phyloP scores from a whole-genome alignment of 257 asterid species.

The Jacaranda copaia region DNA sequence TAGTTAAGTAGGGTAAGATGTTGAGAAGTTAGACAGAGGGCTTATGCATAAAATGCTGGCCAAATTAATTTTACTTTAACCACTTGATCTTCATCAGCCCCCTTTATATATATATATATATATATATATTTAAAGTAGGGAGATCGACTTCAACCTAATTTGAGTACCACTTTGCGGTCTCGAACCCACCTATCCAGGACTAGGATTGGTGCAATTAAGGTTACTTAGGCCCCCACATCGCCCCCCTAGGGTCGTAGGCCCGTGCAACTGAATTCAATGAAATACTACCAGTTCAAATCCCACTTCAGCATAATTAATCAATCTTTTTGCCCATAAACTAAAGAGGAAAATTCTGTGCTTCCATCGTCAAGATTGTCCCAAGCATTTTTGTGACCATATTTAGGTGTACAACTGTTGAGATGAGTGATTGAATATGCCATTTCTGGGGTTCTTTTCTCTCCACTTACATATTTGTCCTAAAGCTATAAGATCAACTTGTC shows the following conservation, averaged over 20 bases:
- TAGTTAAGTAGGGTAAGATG: too few species aligned
- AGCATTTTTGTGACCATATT: conserved; percentile 5
- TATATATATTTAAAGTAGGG: too few species aligned
- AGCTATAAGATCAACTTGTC: conserved; percentile 24
- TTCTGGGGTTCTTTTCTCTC: conserved; percentile 28
- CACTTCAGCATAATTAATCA: conserved; percentile 18
- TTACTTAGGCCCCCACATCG: too few species aligned
- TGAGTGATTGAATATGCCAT: conserved; percentile 34
- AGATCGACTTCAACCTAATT: too few species aligned
- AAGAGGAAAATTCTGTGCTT: not conserved
- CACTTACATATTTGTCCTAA: conserved; percentile 22
- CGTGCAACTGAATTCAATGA: too few species aligned
- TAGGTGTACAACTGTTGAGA: not conserved
- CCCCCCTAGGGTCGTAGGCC: too few species aligned
- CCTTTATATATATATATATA: too few species aligned
- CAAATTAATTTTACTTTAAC: not conserved
- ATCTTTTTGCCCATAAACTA: not conserved
- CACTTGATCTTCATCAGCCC: not conserved
- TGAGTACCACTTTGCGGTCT: too few species aligned
- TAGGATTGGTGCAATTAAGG: too few species aligned
- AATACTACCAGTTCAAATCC: conserved; percentile 28
- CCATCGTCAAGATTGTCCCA: not conserved
- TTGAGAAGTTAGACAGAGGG: too few species aligned
- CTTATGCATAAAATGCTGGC: not conserved
- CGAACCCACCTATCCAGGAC: too few species aligned